Conservation (phyloP, 179 eudicot genomes). For the Silene vulgaris region DNA sequence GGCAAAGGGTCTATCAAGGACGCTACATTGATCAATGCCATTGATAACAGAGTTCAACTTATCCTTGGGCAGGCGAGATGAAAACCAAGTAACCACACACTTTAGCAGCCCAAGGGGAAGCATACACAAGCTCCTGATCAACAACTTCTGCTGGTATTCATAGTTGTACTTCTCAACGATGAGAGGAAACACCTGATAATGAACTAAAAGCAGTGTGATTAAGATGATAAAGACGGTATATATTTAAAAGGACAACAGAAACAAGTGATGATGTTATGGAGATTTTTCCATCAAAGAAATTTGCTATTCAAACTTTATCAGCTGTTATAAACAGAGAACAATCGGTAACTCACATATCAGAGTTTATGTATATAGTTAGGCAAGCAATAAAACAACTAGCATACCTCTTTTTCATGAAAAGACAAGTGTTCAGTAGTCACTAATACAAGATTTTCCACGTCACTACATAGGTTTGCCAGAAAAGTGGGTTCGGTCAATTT, state of each 20-base stretch:
- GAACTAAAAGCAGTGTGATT: slow-evolving; percentile 18
- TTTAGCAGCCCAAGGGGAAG: slow-evolving; percentile 85
- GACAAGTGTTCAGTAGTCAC: slow-evolving; percentile 43
- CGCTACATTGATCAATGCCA: slow-evolving; percentile 39
- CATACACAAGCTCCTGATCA: slow-evolving; percentile 49
- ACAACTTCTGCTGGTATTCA: slow-evolving; percentile 55
- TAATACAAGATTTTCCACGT: slow-evolving; percentile 45
- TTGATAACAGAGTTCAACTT: slow-evolving; percentile 47
- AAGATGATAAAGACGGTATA: background rate
- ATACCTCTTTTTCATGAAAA: slow-evolving; percentile 73
- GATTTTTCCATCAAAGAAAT: background rate
- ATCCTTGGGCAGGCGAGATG: slow-evolving; percentile 61
- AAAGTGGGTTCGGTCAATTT: slow-evolving; percentile 32
- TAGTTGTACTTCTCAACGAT: slow-evolving; percentile 44
- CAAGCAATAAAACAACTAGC: slow-evolving; percentile 12
- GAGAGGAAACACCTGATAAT: slow-evolving; percentile 61
- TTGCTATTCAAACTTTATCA: background rate
- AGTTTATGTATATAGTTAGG: background rate
- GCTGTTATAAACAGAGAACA: background rate
- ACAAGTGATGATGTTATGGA: background rate
- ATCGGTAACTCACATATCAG: background rate
- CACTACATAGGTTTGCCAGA: slow-evolving; percentile 45
- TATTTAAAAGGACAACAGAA: background rate
- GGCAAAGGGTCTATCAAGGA: slow-evolving; percentile 41
- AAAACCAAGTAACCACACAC: slow-evolving; percentile 69